Evolutionary conservation across 2,329 filamentous ascomycete genomes (phyloP), one percentile per base, ranked within the genome.

Genomic region (Colletotrichum sidae): DNA sequence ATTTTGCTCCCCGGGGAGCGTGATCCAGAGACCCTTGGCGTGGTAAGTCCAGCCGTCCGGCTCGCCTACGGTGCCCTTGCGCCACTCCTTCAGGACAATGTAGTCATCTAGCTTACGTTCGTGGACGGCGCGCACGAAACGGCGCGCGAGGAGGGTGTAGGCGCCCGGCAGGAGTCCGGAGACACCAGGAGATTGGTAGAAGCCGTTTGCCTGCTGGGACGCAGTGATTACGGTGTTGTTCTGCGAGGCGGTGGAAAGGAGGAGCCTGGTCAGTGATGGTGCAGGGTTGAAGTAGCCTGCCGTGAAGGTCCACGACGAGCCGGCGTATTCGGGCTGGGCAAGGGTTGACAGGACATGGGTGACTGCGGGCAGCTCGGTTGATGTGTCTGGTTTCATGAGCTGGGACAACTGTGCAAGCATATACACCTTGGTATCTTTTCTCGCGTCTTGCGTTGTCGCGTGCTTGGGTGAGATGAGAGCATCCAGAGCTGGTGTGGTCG

Each of bases 221-320:
- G 96, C 96, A 0, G 96, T 97, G 59, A 99, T 90, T 25, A 99
- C 92, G 0, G 91, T 94, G 67, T 93, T 96, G 46, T 83, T 84
- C 1, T 80, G 78, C 0, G 90, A 91, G 1, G 89, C 86, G 0
- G 93, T 94, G 7, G 85, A 83, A 38, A 99, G 88, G 0, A 99
- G 84, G 1, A 97, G 86, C 44, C 90, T 87, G 2, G 92, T 94
- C 17, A 98, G 87, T 4, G 90, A 89, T 0, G 94, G 91, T 7
- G 94, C 94, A 60, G 97, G 97, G 80, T 99, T 99, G 82, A 99
- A 99, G 80, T 99, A 99, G 56, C 96, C 96, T 0, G 96, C 96
- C 1, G 96, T 98, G 77, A 99, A 98, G 0, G 93, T 96, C 96
- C 96, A 99, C 12, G 88, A 90, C 0, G 92, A 92, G 39, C 87